These are phyloP conservation scores for Colletotrichum sp. DNA, from an alignment of 2,329 filamentous ascomycete species.

Conservation along the genomic window DNA sequence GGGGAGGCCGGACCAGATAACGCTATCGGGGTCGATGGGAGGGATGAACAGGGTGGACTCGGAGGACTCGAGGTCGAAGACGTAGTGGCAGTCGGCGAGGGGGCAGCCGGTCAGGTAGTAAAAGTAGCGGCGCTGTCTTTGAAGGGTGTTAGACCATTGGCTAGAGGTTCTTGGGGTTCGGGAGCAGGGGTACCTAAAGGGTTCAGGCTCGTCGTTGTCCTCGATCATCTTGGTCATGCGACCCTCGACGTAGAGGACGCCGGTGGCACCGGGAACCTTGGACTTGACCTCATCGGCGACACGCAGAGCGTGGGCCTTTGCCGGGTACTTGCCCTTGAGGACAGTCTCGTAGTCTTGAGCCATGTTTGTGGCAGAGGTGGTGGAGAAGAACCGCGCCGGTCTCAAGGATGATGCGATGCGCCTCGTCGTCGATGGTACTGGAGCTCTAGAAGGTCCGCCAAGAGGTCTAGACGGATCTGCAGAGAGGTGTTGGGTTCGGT, in stretches of 20 bases:
- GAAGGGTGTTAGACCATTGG: slow-evolving; percentile 2
- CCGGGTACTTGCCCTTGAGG: slow-evolving; percentile 74
- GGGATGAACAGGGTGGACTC: slow-evolving; percentile 90
- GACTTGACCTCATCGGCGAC: slow-evolving; percentile 80
- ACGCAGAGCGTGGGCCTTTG: slow-evolving; percentile 82
- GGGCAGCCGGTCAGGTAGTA: slow-evolving; percentile 91
- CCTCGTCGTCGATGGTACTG: background rate
- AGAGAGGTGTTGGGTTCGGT: background rate
- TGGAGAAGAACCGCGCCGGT: background rate
- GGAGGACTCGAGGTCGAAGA: slow-evolving; percentile 78
- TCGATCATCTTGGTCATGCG: slow-evolving; percentile 82
- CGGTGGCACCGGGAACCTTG: slow-evolving; percentile 67
- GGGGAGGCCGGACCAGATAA: slow-evolving; percentile 93
- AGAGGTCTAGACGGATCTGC: background rate
- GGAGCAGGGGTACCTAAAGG: slow-evolving; percentile 67
- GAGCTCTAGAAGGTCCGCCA: background rate
- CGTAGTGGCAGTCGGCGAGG: slow-evolving; percentile 78
- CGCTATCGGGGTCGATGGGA: slow-evolving; percentile 82
- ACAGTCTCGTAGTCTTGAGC: slow-evolving; percentile 51
- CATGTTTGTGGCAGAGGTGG: background rate
- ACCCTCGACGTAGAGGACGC: slow-evolving; percentile 87
- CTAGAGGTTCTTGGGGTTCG: background rate
- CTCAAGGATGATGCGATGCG: background rate
- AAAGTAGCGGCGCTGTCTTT: slow-evolving; percentile 87
- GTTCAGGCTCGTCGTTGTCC: slow-evolving; percentile 84